Conservation (phyloP, 768 basidiomycete genomes). For the Tulasnella sp. region DNA sequence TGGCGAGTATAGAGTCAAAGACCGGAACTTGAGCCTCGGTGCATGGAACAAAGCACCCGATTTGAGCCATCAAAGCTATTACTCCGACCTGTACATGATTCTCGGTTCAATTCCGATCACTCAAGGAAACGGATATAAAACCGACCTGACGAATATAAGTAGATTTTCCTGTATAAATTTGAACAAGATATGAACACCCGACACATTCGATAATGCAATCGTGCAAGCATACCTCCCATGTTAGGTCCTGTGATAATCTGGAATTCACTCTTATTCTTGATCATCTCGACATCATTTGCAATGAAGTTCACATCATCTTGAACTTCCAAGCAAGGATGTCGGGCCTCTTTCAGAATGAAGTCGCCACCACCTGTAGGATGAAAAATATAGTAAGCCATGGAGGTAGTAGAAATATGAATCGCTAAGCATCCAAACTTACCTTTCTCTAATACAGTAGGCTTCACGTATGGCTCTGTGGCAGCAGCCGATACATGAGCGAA, state of each 20-base stretch:
- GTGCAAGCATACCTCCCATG: conserved; percentile 54
- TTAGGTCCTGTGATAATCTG: conserved; percentile 97
- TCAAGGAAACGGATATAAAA: neutral
- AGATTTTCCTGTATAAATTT: conserved; percentile 47
- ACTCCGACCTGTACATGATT: conserved; percentile 57
- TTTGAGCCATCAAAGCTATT: conserved; percentile 92
- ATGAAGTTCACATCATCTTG: conserved; percentile 95
- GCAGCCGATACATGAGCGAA: conserved; percentile 85
- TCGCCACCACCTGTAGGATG: conserved; percentile 52
- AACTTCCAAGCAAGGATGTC: conserved; percentile 93
- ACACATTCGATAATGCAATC: neutral
- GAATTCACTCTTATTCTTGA: conserved; percentile 87
- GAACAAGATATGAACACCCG: neutral
- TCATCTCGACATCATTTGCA: conserved; percentile 89
- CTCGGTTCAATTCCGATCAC: neutral
- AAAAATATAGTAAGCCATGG: neutral
- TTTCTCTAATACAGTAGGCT: conserved; percentile 64
- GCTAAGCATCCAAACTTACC: conserved; percentile 31
- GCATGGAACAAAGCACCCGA: conserved; percentile 92
- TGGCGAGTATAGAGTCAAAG: conserved; percentile 89
- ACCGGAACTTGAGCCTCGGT: conserved; percentile 73
- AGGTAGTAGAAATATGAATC: neutral
- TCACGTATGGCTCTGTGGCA: conserved; percentile 78
- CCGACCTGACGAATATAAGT: conserved; percentile 84
- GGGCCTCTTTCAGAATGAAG: conserved; percentile 67